Percentiles rank a stretch among this genome's conserved stretches.
phyloP scores from a whole-genome alignment of 2,329 filamentous ascomycete genomes.

The Colletotrichum sp. region DNA sequence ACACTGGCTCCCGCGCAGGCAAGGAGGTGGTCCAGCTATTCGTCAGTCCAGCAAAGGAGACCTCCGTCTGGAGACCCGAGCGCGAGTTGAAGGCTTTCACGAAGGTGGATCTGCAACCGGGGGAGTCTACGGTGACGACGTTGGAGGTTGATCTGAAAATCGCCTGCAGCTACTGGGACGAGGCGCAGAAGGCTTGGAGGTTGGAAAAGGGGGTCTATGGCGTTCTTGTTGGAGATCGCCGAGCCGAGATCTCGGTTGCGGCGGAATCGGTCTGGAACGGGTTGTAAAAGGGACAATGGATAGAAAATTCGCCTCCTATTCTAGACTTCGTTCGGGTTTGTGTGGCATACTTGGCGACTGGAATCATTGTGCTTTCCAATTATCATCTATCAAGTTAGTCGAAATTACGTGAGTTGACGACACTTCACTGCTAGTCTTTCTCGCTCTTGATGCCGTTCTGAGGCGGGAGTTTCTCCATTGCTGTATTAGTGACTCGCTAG shows the following conservation, averaged over 20 bases:
- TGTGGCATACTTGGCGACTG: background rate
- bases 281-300: background rate
- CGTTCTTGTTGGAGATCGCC: background rate
- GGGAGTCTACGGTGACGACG: background rate
- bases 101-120: conserved; percentile 7
- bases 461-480: background rate
- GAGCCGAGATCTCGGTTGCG: background rate
- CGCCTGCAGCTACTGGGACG: conserved; percentile 18
- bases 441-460: background rate
- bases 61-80: conserved; percentile 10
- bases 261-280: background rate
- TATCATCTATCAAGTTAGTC: background rate
- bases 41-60: conserved; percentile 23
- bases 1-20: conserved; percentile 28
- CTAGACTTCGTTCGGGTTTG: background rate
- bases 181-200: conserved; percentile 5
- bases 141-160: conserved; percentile 8
- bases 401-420: background rate
- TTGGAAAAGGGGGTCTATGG: conserved; percentile 13
- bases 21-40: conserved; percentile 35
- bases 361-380: background rate
- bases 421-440: background rate
- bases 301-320: background rate
- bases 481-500: background rate
- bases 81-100: conserved; percentile 23